Base-by-base conservation (phyloP, 495 filamentous ascomycete species). In the Lasiosphaeria miniovina region DNA sequence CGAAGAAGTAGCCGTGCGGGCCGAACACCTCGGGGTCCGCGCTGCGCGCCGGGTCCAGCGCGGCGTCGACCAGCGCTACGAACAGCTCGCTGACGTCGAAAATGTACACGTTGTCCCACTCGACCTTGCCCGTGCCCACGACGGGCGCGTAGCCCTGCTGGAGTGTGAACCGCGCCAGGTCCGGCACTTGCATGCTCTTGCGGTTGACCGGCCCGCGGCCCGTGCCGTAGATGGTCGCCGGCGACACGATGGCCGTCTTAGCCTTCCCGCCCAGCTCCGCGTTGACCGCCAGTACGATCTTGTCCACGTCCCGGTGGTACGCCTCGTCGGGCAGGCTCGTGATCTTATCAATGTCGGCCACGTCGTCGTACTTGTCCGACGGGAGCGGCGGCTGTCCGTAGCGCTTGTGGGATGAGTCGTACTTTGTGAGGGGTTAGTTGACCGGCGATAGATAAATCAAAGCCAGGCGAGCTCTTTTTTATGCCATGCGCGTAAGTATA, bases 41-140 rank as follows among this genome's bases (percentile, higher is more conserved):
- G 32, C 53, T 57, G 63, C 66, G 67, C 32, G 58, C 52, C 12
- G 69, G 62, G 49, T 73, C 68, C 34, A 70, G 66, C 36, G 88
- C 86, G 6, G 55, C 49, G 54, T 90, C 87, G 8, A 86, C 84
- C 36, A 93, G 76, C 6, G 76, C 70, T 4, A 88, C 69, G 68
- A 85, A 92, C 32, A 90, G 71, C 33, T 81, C 78, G 59, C 82
- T 82, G 14, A 95, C 74, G 69, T 95, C 90, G 17, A 84, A 78
- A 17, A 95, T 76, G 69, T 93, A 84, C 45, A 93, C 80, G 66
- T 89, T 81, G 57, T 88, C 84, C 89, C 90, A 93, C 58, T 83
- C 68, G 41, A 85, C 83, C 65, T 84, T 77, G 2, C 90, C 90
- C 12, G 81, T 78, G 0, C 80, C 82, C 6, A 92, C 75, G 46